Conservation (phyloP, 2,329 filamentous ascomycete species). For the Pyrenophora teres region DNA sequence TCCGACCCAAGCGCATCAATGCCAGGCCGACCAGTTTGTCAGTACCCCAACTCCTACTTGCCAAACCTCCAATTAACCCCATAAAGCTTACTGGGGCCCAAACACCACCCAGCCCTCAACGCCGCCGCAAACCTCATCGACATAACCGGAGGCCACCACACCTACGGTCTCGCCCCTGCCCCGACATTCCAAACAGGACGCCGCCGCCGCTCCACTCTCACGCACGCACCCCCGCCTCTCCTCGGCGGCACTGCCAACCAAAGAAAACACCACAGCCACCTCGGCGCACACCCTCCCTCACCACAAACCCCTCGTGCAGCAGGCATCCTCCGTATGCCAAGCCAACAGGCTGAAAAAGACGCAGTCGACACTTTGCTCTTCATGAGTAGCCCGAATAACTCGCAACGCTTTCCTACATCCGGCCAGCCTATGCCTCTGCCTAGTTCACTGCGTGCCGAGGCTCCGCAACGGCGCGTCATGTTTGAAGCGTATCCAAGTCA, state of each 20-base stretch:
- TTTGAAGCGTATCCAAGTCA: conserved; percentile 40
- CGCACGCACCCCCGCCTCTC: conserved; percentile 39
- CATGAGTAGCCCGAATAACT: conserved; percentile 79
- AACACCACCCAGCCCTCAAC: conserved; percentile 31
- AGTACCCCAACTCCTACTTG: conserved; percentile 1
- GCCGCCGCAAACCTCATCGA: conserved; percentile 36
- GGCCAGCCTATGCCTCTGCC: conserved; percentile 34
- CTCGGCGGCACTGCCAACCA: conserved; percentile 30
- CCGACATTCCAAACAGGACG: conserved; percentile 40
- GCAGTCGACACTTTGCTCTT: conserved; percentile 80
- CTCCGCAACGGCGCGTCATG: conserved; percentile 43
- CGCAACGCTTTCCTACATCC: conserved; percentile 44
- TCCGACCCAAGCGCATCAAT: conserved; percentile 32
- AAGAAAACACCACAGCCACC: conserved; percentile 42
- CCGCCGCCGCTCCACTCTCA: conserved; percentile 44
- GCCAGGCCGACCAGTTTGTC: conserved; percentile 31
- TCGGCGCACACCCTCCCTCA: conserved; percentile 32
- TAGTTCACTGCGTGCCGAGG: conserved; percentile 38
- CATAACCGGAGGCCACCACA: conserved; percentile 30
- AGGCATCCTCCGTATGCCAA: conserved; percentile 68
- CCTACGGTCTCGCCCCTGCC: conserved; percentile 39
- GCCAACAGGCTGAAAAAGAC: conserved; percentile 75
- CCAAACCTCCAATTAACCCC: neutral
- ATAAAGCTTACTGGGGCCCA: conserved; percentile 37
- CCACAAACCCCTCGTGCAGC: conserved; percentile 39